Percentiles rank a stretch among this genome's conserved stretches.
These are phyloP conservation scores for Colletotrichum zoysiae DNA, from an alignment of 2,329 filamentous ascomycete species.

Conservation along the genomic window DNA sequence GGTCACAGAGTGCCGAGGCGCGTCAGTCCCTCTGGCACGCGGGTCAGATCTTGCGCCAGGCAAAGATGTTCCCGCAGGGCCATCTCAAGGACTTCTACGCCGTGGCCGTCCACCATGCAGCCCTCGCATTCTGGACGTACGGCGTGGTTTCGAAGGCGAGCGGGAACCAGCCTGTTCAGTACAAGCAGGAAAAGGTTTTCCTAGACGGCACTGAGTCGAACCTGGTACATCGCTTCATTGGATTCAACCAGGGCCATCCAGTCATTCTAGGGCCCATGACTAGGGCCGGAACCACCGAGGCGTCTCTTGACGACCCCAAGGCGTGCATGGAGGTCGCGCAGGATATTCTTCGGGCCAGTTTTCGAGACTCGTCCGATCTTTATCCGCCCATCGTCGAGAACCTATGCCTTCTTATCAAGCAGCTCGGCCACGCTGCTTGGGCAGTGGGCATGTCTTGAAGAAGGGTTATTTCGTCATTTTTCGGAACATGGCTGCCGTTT, in stretches of 20 bases:
- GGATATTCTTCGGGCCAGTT: slow-evolving; percentile 68
- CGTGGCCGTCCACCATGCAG: slow-evolving; percentile 76
- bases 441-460: slow-evolving; percentile 49
- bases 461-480: background rate
- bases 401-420: slow-evolving; percentile 72
- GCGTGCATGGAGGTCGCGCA: slow-evolving; percentile 71
- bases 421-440: slow-evolving; percentile 66
- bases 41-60: slow-evolving; percentile 73
- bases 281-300: slow-evolving; percentile 50
- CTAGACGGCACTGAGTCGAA: slow-evolving; percentile 69
- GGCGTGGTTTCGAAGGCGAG: slow-evolving; percentile 66
- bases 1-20: slow-evolving; percentile 67
- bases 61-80: slow-evolving; percentile 64
- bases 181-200: slow-evolving; percentile 57
- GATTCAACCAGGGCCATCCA: slow-evolving; percentile 66
- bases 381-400: slow-evolving; percentile 76
- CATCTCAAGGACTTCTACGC: slow-evolving; percentile 75
- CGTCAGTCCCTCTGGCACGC: slow-evolving; percentile 76
- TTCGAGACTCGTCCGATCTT: slow-evolving; percentile 55
- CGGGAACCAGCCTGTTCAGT: slow-evolving; percentile 47
- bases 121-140: slow-evolving; percentile 77
- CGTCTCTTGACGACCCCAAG: slow-evolving; percentile 66
- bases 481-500: background rate
- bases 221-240: slow-evolving; percentile 68
- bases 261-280: slow-evolving; percentile 57